These are phyloP conservation scores for Corniculantispora saksenae DNA, from an alignment of 2,329 filamentous ascomycete species.

Conservation along the genomic window DNA sequence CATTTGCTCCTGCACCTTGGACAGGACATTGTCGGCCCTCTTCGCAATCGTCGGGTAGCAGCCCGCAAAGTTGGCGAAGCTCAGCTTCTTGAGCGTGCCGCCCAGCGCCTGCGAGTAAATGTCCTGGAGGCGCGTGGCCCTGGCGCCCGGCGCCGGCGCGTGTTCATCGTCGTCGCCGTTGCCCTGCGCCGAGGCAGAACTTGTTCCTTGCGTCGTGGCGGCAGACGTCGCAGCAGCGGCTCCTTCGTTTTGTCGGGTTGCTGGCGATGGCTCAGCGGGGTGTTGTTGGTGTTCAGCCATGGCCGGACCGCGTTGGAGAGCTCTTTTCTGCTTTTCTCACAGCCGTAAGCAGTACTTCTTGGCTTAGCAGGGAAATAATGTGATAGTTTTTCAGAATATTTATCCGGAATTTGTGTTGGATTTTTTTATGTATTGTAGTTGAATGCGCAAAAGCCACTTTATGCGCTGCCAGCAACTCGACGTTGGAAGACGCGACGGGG, in stretches of 20 bases:
- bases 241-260: not conserved
- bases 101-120: slow-evolving; percentile 54
- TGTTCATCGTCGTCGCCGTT: no score
- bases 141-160: slow-evolving; percentile 51
- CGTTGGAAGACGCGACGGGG: slow-evolving; percentile 12
- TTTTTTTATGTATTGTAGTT: not conserved
- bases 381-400: no score
- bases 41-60: slow-evolving; percentile 63
- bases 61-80: slow-evolving; percentile 57
- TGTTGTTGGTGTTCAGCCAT: slow-evolving; percentile 3
- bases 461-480: not conserved
- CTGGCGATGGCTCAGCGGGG: not conserved
- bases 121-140: slow-evolving; percentile 55
- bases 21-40: slow-evolving; percentile 51
- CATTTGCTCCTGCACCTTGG: slow-evolving; percentile 59
- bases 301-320: not conserved
- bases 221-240: not conserved
- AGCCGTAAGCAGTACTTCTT: no score
- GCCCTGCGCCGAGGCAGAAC: no score
- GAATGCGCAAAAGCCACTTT: not conserved
- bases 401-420: no score
- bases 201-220: no score
- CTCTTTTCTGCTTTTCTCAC: no score
- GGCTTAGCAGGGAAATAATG: no score
- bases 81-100: slow-evolving; percentile 57